A percentile compares a stretch with the other conserved stretches of the same genome.
These are phyloP conservation scores for Penicillium bovifimosum DNA, from an alignment of 495 filamentous ascomycete genomes.

Conservation along the genomic window DNA sequence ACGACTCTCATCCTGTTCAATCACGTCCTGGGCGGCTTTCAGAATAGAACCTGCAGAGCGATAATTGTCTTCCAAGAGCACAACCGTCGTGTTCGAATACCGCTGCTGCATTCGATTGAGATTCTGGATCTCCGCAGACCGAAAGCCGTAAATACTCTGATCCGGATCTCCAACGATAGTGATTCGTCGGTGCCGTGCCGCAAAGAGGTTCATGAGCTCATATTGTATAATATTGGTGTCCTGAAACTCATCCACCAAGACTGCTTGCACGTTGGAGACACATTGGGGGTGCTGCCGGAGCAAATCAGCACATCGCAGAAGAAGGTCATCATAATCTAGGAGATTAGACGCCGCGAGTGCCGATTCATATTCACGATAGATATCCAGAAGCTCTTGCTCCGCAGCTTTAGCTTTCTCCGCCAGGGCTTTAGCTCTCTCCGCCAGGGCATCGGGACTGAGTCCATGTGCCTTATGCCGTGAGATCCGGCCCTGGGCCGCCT, in stretches of 20 bases:
- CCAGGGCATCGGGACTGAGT: constrained; percentile 39
- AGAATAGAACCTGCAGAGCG: constrained; percentile 90
- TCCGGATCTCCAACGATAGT: constrained; percentile 97
- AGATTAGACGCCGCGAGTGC: constrained; percentile 71
- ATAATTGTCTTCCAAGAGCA: constrained; percentile 94
- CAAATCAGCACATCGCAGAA: constrained; percentile 78
- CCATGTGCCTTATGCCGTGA: constrained; percentile 82
- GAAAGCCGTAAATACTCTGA: constrained; percentile 97
- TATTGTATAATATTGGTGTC: constrained; percentile 96
- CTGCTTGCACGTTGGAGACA: constrained; percentile 83
- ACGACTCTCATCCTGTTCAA: constrained; percentile 81
- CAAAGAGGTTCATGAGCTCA: constrained; percentile 88
- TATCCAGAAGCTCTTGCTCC: constrained; percentile 65
- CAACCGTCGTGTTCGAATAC: constrained; percentile 71
- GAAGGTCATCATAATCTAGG: constrained; percentile 92
- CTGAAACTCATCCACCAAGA: constrained; percentile 97
- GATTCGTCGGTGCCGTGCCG: constrained; percentile 63
- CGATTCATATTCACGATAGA: constrained; percentile 75
- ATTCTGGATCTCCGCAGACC: constrained; percentile 94
- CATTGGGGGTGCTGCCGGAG: constrained; percentile 73
- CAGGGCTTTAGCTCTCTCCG: constrained; percentile 32
- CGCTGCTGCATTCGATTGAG: constrained; percentile 68
- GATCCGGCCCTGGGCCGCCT: constrained; percentile 65
- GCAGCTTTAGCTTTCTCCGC: constrained; percentile 42
- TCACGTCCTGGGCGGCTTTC: constrained; percentile 72